Base-by-base conservation (phyloP, 768 basidiomycete species). In the Daedaleopsis sinensis region DNA sequence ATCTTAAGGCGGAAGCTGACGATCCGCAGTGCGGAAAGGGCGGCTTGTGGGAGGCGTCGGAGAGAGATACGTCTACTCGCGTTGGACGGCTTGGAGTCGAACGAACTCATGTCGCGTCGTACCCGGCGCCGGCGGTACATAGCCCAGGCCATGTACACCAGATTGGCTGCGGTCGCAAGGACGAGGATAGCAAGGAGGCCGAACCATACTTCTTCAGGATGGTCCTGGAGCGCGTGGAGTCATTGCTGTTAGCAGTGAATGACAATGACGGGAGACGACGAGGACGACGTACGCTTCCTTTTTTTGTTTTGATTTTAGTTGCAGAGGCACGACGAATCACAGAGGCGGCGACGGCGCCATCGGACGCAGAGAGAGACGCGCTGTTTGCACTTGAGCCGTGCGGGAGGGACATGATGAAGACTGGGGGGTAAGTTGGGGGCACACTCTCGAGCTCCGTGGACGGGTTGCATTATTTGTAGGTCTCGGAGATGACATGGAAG, bases 1-100 rank as follows among this genome's bases (percentile, higher is more conserved):
- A 76, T 61, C 35, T 69, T 65, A 61, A 62, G 67, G 18, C 74
- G 71, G 59, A 72, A 73, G 8, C 70, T 67, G 12, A 66, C 32
- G 35, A 74, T 71, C 2, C 70, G 68, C n/a, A 62, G 65, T 1
- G 68, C 70, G 1, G 70, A 64, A n/a, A 68, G 63, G 16, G 69
- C 49, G 7, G 74, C 73, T 9, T 54, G 57, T 3, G 70, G 73
- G 15, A 73, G 10, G 19, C 69, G 62, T 10, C 62, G 48, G 15
- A 72, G 37, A 8, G 71, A 71, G 16, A 68, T 35, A 10, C 37
- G 10, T 49, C 21, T 1, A 9, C 13, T 10, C 10, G 39, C 48
- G 42, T 46, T 35, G 42, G 18, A 5, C 21, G 52, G 39, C 5
- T 19, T 16, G 52, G 44, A 51, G 52, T 21, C 52, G 55, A 11